Base-by-base conservation (phyloP, 371 early-diverging fungal species). In the Sporodiniella umbellata region DNA sequence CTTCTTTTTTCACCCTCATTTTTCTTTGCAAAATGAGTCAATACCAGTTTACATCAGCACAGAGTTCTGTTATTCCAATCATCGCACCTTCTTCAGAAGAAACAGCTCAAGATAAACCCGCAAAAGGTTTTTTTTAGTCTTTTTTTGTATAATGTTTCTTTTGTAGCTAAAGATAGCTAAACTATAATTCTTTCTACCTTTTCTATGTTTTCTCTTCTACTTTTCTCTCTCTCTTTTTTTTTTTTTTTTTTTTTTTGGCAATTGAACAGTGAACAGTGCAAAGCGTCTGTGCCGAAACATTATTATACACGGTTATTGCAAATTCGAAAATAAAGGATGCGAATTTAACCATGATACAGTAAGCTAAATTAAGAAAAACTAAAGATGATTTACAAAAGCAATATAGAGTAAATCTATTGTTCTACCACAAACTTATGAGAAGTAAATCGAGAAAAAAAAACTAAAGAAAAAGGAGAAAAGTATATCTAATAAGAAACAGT, bases 291-390 rank as follows among this genome's bases (percentile, higher is more conserved):
- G 91, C 62, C 78, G 89, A 43, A 89, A 93, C 63, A 77, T 93
- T 33, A 85, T 89, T 56, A 89, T 90, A 54, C 88, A 90, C 64
- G 94, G 94, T 4, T 86, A 79, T 58, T 93, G 94, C 78, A 90
- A 90, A 67, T 88, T 69, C 51, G 87, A 92, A 74, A 78, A 80
- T 53, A 86, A 85, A 54, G 92, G 94, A 2, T 93, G 94, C 69
- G 86, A 87, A 69, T 93, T 89, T 67, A 87, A 85, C 50, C 94
- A 93, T 54, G 87, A 88, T 42, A 62, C 63, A 47, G 87, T 85
- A 74, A 48, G 72, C n/a, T n/a, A n/a, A n/a, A n/a, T n/a, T n/a
- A n/a, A n/a, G n/a, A n/a, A n/a, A n/a, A n/a, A n/a, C n/a, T n/a
- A n/a, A n/a, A n/a, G 26, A 8, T 37, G 17, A 33, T 19, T 37